phyloP scores from a whole-genome alignment of 2,329 filamentous ascomycete genomes.

The Clathrospora elynae region DNA sequence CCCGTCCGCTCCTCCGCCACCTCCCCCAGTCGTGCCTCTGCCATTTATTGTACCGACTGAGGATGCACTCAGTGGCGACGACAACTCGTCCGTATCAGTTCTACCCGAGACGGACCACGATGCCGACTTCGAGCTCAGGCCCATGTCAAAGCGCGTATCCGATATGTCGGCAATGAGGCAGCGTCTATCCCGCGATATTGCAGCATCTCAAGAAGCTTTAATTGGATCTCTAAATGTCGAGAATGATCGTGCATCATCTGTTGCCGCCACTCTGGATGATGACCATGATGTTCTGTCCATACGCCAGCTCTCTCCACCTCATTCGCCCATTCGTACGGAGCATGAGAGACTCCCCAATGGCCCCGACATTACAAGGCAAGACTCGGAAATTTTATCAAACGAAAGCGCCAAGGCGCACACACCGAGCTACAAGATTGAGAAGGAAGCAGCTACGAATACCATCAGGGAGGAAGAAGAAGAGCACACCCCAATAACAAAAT shows the following conservation, averaged over 20 bases:
- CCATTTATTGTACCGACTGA: conserved; percentile 66
- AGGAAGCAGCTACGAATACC: no score
- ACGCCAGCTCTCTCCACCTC: conserved; percentile 35
- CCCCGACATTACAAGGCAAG: not conserved
- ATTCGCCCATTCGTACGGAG: conserved; percentile 32
- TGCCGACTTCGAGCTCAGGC: conserved; percentile 23
- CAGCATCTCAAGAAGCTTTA: conserved; percentile 46
- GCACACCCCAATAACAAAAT: not conserved
- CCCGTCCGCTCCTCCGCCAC: conserved; percentile 48
- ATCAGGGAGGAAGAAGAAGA: not conserved
- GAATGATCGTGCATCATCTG: conserved; percentile 54
- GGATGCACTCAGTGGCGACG: conserved; percentile 52
- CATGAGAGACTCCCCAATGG: conserved; percentile 4
- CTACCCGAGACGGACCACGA: conserved; percentile 33
- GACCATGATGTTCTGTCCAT: conserved; percentile 52
- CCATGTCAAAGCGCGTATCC: conserved; percentile 46
- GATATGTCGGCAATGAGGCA: conserved; percentile 39
- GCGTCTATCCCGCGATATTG: conserved; percentile 22
- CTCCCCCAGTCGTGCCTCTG: conserved; percentile 65
- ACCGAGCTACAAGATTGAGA: no score
- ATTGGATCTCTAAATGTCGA: conserved; percentile 42
- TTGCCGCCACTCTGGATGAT: conserved; percentile 64
- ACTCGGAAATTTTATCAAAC: not conserved
- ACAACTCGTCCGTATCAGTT: conserved; percentile 64
- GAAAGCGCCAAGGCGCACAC: no score